Conservation (phyloP, 768 basidiomycete genomes). For the Sistotremastrum suecicum region DNA sequence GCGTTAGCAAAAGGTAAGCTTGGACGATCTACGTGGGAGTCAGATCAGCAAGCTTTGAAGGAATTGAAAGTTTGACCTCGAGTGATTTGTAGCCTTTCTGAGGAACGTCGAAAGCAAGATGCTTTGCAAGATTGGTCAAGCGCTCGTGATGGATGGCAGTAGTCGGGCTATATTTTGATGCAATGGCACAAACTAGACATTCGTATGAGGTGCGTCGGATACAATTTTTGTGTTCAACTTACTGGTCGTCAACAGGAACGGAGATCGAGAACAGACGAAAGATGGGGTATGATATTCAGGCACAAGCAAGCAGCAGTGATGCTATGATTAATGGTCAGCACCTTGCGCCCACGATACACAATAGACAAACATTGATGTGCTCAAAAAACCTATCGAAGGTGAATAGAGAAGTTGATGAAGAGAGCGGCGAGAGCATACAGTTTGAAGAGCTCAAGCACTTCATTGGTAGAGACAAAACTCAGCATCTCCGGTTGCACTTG, state of each 20-base stretch:
- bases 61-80: conserved; percentile 10
- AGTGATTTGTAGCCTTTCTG: conserved; percentile 19
- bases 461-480: conserved; percentile 23
- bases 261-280: conserved; percentile 26
- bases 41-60: no score
- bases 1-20: conserved; percentile 28
- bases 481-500: conserved; percentile 26
- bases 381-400: conserved; percentile 5
- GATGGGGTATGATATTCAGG: conserved; percentile 30
- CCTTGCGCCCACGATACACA: neutral
- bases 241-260: conserved; percentile 32
- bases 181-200: conserved; percentile 28
- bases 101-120: conserved; percentile 23
- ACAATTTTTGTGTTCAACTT: neutral
- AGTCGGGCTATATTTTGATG: conserved; percentile 26
- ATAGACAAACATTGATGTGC: conserved; percentile 5
- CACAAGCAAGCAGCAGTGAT: conserved; percentile 24
- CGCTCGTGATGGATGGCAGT: conserved; percentile 23
- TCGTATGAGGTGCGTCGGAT: neutral
- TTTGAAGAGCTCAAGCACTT: conserved; percentile 29
- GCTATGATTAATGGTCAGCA: conserved; percentile 2
- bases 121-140: conserved; percentile 22
- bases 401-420: neutral
- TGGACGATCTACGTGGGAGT: conserved; percentile 22
- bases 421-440: conserved; percentile 11